Percentiles rank a stretch among this genome's conserved stretches.
Evolutionary conservation across 2,329 filamentous ascomycete species (phyloP).

Genomic region (Coniella lustricola): DNA sequence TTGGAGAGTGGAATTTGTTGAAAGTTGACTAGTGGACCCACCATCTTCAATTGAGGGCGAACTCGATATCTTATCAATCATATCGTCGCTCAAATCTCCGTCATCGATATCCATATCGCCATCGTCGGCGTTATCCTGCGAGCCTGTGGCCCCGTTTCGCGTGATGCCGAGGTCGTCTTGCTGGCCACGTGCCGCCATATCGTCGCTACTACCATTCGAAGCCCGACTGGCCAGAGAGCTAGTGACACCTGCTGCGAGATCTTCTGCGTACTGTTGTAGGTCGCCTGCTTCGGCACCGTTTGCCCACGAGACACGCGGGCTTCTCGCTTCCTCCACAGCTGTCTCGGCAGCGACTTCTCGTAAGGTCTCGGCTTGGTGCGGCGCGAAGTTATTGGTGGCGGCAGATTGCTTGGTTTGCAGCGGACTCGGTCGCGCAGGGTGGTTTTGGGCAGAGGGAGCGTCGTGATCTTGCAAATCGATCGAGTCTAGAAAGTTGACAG

Average conservation of each 20-base stretch:
- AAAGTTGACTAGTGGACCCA: conserved; percentile 56
- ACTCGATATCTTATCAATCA: conserved; percentile 98
- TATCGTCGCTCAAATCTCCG: conserved; percentile 70
- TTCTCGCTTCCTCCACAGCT: conserved; percentile 62
- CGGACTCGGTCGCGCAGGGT: conserved; percentile 47
- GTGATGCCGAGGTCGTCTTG: conserved; percentile 54
- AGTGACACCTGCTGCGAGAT: conserved; percentile 34
- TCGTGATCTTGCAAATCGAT: conserved; percentile 86
- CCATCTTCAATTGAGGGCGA: conserved; percentile 99
- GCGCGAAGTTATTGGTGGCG: conserved; percentile 41
- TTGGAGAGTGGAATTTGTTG: conserved; percentile 34
- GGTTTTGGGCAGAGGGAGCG: conserved; percentile 77
- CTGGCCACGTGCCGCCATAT: conserved; percentile 30
- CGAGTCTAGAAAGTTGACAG: conserved; percentile 56
- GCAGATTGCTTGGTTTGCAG: conserved; percentile 44
- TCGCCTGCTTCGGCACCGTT: conserved; percentile 32
- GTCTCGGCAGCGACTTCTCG: conserved; percentile 73
- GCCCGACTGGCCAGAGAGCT: conserved; percentile 30
- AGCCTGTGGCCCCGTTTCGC: conserved; percentile 51
- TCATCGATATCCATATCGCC: conserved; percentile 61
- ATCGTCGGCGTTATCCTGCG: conserved; percentile 44
- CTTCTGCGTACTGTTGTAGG: conserved; percentile 39
- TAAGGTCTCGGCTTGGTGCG: conserved; percentile 80
- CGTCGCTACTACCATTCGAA: conserved; percentile 15
- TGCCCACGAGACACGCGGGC: conserved; percentile 52